A percentile compares a stretch with the other conserved stretches of the same genome.
These are phyloP conservation scores for Globisporangium cederbergense DNA, from an alignment of 352 stramenopile species.

Conservation along the genomic window DNA sequence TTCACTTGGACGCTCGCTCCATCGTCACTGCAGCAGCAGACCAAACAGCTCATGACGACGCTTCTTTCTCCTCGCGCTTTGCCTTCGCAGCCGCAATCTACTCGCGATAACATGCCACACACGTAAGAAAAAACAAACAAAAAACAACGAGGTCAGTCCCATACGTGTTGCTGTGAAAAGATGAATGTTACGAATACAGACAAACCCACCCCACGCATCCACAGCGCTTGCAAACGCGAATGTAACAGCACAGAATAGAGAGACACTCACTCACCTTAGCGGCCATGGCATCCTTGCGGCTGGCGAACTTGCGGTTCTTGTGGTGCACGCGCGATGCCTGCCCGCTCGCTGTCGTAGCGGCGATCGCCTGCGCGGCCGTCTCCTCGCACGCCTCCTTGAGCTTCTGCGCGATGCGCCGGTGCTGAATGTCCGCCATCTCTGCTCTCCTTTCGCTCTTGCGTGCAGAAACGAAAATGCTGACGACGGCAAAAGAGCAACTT, in stretches of 20 bases:
- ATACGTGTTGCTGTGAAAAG: too few relatives aligned
- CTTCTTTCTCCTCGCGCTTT: background rate
- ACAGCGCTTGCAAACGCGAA: too few relatives aligned
- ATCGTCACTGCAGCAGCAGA: background rate
- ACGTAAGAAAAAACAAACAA: too few relatives aligned
- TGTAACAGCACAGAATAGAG: too few relatives aligned
- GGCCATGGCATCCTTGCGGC: slow-evolving; percentile 75
- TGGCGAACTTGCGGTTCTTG: slow-evolving; percentile 84
- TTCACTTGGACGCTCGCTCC: too few relatives aligned
- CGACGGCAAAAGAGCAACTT: background rate
- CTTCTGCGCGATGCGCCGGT: slow-evolving; percentile 62
- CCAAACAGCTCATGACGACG: background rate
- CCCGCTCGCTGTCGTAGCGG: slow-evolving; percentile 59
- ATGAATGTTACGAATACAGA: too few relatives aligned
- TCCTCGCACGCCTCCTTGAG: slow-evolving; percentile 83
- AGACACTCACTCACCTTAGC: slow-evolving; percentile 43
- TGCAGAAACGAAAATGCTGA: background rate
- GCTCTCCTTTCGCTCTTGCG: background rate
- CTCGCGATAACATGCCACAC: background rate
- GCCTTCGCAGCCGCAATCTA: background rate
- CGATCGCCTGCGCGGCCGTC: slow-evolving; percentile 75
- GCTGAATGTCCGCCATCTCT: slow-evolving; percentile 58
- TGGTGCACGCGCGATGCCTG: slow-evolving; percentile 76
- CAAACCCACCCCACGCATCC: too few relatives aligned
- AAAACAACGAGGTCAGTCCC: too few relatives aligned